Evolutionary conservation across 2,329 filamentous ascomycete species (phyloP).

Genomic region (Cylindrodendrum hubeiense): DNA sequence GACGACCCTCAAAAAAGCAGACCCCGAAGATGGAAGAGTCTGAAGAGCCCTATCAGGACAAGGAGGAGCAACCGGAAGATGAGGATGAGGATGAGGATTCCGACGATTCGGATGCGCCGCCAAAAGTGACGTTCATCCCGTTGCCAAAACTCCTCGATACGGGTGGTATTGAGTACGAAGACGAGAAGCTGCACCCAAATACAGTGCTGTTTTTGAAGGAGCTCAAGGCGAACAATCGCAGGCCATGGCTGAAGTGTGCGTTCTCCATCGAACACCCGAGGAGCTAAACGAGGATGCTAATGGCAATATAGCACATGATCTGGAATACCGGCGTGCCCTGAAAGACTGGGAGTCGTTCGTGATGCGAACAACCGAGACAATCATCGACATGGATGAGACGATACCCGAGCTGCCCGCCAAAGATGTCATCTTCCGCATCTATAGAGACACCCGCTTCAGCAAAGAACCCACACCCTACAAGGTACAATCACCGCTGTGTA

Average conservation of each 20-base stretch:
- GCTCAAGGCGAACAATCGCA: constrained; percentile 70
- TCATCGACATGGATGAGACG: constrained; percentile 81
- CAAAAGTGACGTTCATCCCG: constrained; percentile 52
- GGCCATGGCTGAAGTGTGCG: constrained; percentile 70
- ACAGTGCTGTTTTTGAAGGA: constrained; percentile 70
- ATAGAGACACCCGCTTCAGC: constrained; percentile 87
- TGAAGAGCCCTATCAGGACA: constrained; percentile 44
- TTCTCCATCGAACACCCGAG: background rate
- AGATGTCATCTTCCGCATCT: constrained; percentile 89
- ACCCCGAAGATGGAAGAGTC: constrained; percentile 34
- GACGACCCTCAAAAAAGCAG: constrained; percentile 40
- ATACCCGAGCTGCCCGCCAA: constrained; percentile 89
- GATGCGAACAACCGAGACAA: constrained; percentile 75
- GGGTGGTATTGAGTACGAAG: constrained; percentile 59
- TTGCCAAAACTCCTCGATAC: constrained; percentile 51
- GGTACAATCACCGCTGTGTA: constrained; percentile 56
- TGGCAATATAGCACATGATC: constrained; percentile 74
- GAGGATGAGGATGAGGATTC: constrained; percentile 40
- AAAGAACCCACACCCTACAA: constrained; percentile 91
- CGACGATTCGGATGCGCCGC: constrained; percentile 49
- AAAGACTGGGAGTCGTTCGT: constrained; percentile 88
- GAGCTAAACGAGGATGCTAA: background rate
- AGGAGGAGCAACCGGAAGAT: constrained; percentile 40
- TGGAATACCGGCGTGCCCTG: constrained; percentile 81
- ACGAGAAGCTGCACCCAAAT: constrained; percentile 67